phyloP scores from a whole-genome alignment of 352 stramenopile genomes.

The Blastocystis sp. region DNA sequence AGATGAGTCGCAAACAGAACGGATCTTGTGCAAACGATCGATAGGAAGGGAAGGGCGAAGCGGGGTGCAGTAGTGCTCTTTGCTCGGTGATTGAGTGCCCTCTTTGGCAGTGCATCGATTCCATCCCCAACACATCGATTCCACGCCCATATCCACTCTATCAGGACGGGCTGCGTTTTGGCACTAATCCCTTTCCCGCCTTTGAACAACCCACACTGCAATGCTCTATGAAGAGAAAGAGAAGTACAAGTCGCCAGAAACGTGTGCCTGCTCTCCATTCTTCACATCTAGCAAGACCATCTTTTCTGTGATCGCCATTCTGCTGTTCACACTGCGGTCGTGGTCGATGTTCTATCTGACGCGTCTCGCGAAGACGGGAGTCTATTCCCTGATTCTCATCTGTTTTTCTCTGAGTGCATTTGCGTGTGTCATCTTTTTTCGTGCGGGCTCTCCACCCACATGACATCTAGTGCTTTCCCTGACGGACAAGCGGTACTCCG shows the following conservation, averaged over 20 bases:
- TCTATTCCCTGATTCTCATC: background rate
- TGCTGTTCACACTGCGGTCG: conserved; percentile 40
- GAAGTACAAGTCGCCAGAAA: conserved; percentile 56
- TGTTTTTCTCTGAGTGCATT: conserved; percentile 31
- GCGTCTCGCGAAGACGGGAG: conserved; percentile 3
- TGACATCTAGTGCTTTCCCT: conserved; percentile 7
- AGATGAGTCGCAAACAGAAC: background rate
- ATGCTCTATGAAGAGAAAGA: conserved; percentile 58
- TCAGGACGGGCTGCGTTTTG: background rate
- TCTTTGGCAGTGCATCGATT: background rate
- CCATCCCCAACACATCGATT: background rate
- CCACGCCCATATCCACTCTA: background rate
- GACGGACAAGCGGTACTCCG: background rate
- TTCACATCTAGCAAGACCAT: conserved; percentile 20
- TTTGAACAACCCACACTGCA: background rate
- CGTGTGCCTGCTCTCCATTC: background rate
- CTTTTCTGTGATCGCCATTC: background rate
- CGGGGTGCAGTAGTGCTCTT: background rate
- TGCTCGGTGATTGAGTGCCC: background rate
- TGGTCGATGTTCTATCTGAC: conserved; percentile 61
- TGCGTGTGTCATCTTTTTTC: background rate
- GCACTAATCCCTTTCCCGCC: background rate
- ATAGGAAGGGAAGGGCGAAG: background rate
- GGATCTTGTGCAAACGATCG: background rate
- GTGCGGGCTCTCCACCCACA: background rate